Conservation (phyloP, 1,139 yeast species). For the Zygosaccharomyces sapae region DNA sequence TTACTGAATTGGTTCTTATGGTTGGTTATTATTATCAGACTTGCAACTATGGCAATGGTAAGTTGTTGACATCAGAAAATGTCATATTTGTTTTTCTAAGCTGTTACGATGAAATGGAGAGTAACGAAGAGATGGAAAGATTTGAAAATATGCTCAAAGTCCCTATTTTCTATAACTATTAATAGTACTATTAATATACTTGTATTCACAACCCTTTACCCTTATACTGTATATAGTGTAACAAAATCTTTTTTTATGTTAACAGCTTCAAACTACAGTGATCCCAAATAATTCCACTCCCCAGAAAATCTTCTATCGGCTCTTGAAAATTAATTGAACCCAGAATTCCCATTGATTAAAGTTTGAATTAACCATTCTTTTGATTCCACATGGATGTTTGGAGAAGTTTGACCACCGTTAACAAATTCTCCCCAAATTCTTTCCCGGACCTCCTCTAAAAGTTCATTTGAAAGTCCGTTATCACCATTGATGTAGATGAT, state of each 20-base stretch:
- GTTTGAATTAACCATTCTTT: slow-evolving; percentile 82
- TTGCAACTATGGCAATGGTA: too few species aligned
- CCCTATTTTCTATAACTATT: too few species aligned
- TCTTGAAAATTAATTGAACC: slow-evolving; percentile 2
- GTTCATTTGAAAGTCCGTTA: slow-evolving; percentile 8
- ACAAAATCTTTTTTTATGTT: too few species aligned
- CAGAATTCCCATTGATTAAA: slow-evolving; percentile 45
- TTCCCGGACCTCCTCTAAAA: slow-evolving; percentile 9
- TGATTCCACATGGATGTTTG: slow-evolving; percentile 24
- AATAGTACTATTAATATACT: too few species aligned
- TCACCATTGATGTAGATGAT: slow-evolving; percentile 17
- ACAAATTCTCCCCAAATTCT: background rate
- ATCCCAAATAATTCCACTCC: background rate
- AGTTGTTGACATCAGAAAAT: too few species aligned
- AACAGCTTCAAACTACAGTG: background rate
- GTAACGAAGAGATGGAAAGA: too few species aligned
- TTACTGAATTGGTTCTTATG: background rate
- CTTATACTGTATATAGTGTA: too few species aligned
- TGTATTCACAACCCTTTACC: too few species aligned
- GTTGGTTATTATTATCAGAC: background rate
- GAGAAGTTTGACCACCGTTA: background rate
- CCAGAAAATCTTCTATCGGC: too few species aligned
- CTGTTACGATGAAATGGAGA: too few species aligned
- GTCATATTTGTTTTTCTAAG: too few species aligned
- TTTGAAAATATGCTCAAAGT: too few species aligned